Percentiles rank a stretch among this genome's conserved stretches.
These are phyloP conservation scores for Candida manassasensis DNA, from an alignment of 805 yeast species.

Conservation along the genomic window DNA sequence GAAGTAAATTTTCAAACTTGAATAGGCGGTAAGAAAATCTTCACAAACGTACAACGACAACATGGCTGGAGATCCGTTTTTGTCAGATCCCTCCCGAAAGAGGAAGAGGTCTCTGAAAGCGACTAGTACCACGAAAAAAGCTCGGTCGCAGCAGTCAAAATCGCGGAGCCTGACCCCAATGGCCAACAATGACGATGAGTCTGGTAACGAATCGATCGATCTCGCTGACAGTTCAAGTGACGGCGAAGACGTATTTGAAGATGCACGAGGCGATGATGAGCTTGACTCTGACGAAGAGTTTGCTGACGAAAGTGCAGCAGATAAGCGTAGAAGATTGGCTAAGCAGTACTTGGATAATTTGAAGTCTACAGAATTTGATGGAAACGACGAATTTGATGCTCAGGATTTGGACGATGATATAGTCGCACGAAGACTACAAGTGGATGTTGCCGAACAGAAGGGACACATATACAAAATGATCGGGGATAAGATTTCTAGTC, in stretches of 20 bases:
- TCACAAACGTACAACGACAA: slow-evolving; percentile 2
- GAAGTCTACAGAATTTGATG: slow-evolving; percentile 50
- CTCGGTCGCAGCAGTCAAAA: not conserved
- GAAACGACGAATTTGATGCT: slow-evolving; percentile 64
- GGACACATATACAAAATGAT: slow-evolving; percentile 75
- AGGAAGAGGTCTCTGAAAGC: slow-evolving; percentile 35
- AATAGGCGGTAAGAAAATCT: not conserved
- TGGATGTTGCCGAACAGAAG: slow-evolving; percentile 85
- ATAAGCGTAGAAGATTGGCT: slow-evolving; percentile 89
- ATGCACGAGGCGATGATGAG: slow-evolving; percentile 38
- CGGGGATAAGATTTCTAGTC: slow-evolving; percentile 45
- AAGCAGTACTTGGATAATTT: slow-evolving; percentile 84
- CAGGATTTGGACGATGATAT: slow-evolving; percentile 86
- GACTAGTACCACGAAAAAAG: slow-evolving; percentile 8
- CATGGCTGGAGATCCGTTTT: slow-evolving; percentile 60
- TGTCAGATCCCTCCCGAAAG: slow-evolving; percentile 55
- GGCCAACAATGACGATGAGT: slow-evolving; percentile 49
- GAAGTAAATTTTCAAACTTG: not conserved
- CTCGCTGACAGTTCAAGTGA: slow-evolving; percentile 48
- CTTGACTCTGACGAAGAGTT: slow-evolving; percentile 68
- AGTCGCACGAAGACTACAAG: slow-evolving; percentile 70
- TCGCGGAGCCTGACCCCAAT: slow-evolving; percentile 12
- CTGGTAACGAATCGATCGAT: slow-evolving; percentile 40
- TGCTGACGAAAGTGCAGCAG: slow-evolving; percentile 78
- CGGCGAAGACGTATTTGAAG: slow-evolving; percentile 46